Conservation (phyloP, 1,284 basidiomycete species). For the Ganoderma boninense region DNA sequence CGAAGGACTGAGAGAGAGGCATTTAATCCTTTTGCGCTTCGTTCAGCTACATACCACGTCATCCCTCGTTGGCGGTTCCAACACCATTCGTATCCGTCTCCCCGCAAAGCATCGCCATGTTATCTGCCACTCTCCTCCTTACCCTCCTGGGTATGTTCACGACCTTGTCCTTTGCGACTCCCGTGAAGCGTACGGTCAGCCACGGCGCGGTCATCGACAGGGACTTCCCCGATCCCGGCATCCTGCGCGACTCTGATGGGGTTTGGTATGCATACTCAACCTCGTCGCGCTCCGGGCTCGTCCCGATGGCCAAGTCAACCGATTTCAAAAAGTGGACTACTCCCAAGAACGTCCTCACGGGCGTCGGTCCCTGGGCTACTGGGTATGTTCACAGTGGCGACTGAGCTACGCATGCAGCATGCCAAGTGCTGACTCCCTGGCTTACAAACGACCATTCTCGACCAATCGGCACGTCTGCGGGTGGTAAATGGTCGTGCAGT, state of each 20-base stretch:
- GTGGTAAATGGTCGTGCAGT: background rate
- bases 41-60: too few relatives aligned
- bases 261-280: slow-evolving; percentile 21
- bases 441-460: too few relatives aligned
- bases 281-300: slow-evolving; percentile 8
- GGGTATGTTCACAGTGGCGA: background rate
- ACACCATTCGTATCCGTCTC: too few relatives aligned
- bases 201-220: slow-evolving; percentile 14
- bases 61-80: too few relatives aligned
- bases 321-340: slow-evolving; percentile 12
- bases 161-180: background rate
- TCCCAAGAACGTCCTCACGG: background rate
- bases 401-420: too few relatives aligned
- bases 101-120: background rate
- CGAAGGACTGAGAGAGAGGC: too few relatives aligned
- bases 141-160: background rate
- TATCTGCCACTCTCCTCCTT: background rate
- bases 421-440: background rate
- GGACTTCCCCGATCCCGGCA: slow-evolving; percentile 18
- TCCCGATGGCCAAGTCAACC: slow-evolving; percentile 12
- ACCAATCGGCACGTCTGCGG: too few relatives aligned
- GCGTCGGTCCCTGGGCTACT: background rate
- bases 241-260: slow-evolving; percentile 13
- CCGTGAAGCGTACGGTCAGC: background rate
- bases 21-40: background rate